Percentiles rank a stretch among this genome's conserved stretches.
These are phyloP conservation scores for Taphrina populina DNA, from an alignment of 1,139 yeast species.

Conservation along the genomic window DNA sequence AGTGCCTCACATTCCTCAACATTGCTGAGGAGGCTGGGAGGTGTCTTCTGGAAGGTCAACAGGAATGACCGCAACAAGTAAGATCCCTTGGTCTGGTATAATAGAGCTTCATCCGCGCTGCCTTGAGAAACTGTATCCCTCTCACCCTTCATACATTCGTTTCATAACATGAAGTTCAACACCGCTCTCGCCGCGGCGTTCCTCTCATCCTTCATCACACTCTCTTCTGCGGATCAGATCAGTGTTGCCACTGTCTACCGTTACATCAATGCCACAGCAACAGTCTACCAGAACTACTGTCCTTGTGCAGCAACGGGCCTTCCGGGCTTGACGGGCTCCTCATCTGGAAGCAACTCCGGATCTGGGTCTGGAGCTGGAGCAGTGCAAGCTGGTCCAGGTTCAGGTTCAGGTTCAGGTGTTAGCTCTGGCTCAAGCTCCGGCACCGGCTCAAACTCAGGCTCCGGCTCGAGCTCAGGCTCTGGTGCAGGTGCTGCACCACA, in stretches of 20 bases:
- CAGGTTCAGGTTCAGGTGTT: neutral
- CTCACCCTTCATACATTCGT: slow-evolving; percentile 9
- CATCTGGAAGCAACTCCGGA: slow-evolving; percentile 5
- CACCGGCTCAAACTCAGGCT: neutral
- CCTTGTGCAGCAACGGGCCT: slow-evolving; percentile 2
- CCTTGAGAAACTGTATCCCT: neutral
- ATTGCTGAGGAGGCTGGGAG: slow-evolving; percentile 6
- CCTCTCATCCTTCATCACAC: slow-evolving; percentile 13
- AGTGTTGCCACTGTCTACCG: slow-evolving; percentile 25
- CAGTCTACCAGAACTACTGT: slow-evolving; percentile 28
- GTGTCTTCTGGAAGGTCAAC: slow-evolving; percentile 12
- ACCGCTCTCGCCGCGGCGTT: slow-evolving; percentile 20
- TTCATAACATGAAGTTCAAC: slow-evolving; percentile 12
- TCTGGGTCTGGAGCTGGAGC: slow-evolving; percentile 4
- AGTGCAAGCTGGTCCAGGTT: neutral
- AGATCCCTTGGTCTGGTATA: slow-evolving; percentile 7
- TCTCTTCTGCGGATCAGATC: slow-evolving; percentile 11
- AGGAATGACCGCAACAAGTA: neutral
- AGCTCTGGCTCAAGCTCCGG: neutral
- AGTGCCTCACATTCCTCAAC: slow-evolving; percentile 1
- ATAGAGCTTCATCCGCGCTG: neutral
- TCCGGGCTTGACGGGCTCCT: slow-evolving; percentile 1
- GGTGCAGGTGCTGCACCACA: neutral
- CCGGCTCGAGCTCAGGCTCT: too few relatives aligned
- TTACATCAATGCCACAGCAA: slow-evolving; percentile 22